phyloP scores from a whole-genome alignment of 805 yeast genomes.

The Myxozyma mucilagina region DNA sequence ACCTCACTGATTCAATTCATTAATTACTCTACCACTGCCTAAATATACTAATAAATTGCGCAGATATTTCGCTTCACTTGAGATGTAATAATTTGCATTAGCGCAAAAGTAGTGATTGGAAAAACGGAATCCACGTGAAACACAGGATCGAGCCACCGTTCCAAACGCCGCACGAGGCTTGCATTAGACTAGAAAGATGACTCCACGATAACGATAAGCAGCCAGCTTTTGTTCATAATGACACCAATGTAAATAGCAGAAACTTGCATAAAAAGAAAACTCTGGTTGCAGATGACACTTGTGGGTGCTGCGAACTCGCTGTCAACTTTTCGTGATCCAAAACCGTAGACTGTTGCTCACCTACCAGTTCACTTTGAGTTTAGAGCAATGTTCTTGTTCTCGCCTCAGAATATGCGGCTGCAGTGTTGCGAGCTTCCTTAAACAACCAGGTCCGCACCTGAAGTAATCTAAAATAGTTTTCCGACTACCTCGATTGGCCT shows the following conservation, averaged over 20 bases:
- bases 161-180: slow-evolving; percentile 15
- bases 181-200: neutral
- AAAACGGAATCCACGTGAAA: too few species aligned
- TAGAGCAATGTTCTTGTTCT: too few species aligned
- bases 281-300: too few species aligned
- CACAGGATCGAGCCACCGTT: too few species aligned
- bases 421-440: slow-evolving; percentile 12
- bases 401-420: slow-evolving; percentile 4
- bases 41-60: too few species aligned
- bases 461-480: neutral
- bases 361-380: neutral
- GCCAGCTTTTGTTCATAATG: neutral
- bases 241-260: neutral
- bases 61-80: too few species aligned
- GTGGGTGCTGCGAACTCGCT: too few species aligned
- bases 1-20: too few species aligned
- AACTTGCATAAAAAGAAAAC: too few species aligned
- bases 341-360: neutral
- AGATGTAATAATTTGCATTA: too few species aligned
- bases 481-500: neutral
- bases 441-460: neutral
- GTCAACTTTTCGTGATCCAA: neutral
- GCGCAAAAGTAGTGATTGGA: too few species aligned
- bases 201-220: slow-evolving; percentile 11
- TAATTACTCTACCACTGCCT: too few species aligned